Evolutionary conservation across 2,329 filamentous ascomycete genomes (phyloP).

Genomic region (Ceratocystis lukuohia): DNA sequence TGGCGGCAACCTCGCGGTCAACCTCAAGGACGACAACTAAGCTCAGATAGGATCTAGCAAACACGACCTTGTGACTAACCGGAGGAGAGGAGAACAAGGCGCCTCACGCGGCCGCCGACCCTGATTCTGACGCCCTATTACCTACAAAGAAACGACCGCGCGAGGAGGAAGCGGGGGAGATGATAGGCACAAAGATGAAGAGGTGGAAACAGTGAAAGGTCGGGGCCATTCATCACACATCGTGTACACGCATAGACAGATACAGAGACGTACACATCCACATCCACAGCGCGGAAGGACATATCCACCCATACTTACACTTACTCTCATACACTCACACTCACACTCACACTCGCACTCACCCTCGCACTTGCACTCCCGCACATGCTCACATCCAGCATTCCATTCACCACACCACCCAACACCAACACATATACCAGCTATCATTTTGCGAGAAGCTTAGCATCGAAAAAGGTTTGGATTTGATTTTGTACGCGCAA

Average conservation of each 20-base stretch:
- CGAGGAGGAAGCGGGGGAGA: not conserved
- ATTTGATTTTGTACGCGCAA: slow-evolving; percentile 10
- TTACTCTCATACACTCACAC: not conserved
- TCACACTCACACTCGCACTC: not conserved
- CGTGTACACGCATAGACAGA: too few relatives aligned
- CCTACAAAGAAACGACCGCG: too few relatives aligned
- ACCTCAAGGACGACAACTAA: slow-evolving; percentile 10
- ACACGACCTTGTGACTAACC: slow-evolving; percentile 1
- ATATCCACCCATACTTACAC: too few relatives aligned
- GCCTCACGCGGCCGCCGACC: not conserved
- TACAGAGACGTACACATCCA: too few relatives aligned
- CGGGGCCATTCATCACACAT: too few relatives aligned
- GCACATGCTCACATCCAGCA: not conserved
- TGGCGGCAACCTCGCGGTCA: not conserved
- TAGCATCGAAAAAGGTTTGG: slow-evolving; percentile 1
- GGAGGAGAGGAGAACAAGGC: not conserved
- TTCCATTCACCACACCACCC: not conserved
- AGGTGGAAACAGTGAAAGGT: not conserved
- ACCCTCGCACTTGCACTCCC: not conserved
- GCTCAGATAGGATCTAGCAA: slow-evolving; percentile 12
- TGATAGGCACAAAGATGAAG: not conserved
- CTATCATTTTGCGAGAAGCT: not conserved
- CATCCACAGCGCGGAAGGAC: too few relatives aligned
- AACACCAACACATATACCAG: not conserved
- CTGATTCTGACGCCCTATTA: not conserved